A percentile compares a stretch with the other conserved stretches of the same genome.
These are phyloP conservation scores for Claviceps humidiphila DNA, from an alignment of 2,329 filamentous ascomycete species.

Conservation along the genomic window DNA sequence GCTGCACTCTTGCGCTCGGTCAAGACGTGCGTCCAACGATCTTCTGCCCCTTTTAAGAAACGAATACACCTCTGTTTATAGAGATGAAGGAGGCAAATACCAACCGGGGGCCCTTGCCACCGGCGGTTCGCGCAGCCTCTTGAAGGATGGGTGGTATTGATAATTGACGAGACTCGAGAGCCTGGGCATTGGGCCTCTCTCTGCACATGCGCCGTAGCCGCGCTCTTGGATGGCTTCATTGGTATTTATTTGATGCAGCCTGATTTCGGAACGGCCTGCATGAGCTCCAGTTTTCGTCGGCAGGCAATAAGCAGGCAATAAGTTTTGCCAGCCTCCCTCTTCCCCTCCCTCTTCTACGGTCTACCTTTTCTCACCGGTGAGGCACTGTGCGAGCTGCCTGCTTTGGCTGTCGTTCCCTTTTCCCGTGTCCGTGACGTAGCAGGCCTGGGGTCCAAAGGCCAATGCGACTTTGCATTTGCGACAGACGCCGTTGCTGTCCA, in stretches of 20 bases:
- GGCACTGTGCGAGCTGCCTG: not conserved
- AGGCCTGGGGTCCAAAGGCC: not conserved
- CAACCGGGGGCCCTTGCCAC: too few relatives aligned
- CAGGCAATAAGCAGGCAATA: too few relatives aligned
- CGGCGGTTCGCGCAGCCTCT: too few relatives aligned
- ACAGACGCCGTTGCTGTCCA: too few relatives aligned
- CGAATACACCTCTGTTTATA: not conserved
- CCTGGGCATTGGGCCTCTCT: not conserved
- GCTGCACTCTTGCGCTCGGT: constrained; percentile 1
- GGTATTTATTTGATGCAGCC: not conserved
- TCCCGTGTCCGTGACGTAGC: not conserved
- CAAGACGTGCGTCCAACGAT: constrained; percentile 1
- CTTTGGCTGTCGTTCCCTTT: not conserved
- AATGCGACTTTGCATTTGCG: not conserved
- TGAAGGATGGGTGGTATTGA: not conserved
- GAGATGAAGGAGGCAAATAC: too few relatives aligned
- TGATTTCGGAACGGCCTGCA: not conserved
- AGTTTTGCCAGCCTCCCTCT: not conserved
- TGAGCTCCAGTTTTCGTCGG: not conserved
- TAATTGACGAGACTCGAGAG: not conserved
- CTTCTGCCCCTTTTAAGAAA: not conserved
- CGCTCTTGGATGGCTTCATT: too few relatives aligned
- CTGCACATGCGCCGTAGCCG: not conserved
- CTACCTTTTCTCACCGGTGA: not conserved
- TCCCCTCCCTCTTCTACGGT: not conserved